Evolutionary conservation across 2,329 filamentous ascomycete genomes (phyloP).

Genomic region (Sarocladium oryzae): DNA sequence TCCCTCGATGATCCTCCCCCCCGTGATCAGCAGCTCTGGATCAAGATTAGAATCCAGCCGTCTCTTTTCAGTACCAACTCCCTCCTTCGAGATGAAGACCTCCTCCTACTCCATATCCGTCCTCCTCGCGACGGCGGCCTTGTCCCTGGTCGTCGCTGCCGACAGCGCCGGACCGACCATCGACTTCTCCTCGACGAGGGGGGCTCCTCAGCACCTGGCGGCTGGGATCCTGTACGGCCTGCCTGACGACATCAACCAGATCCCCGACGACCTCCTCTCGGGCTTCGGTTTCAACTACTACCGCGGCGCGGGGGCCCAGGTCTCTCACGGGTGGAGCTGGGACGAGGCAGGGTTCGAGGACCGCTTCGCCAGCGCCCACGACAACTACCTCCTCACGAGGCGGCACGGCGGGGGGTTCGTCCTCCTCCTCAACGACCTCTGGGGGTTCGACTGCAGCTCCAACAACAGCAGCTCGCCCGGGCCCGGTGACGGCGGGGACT

Average conservation of each 20-base stretch:
- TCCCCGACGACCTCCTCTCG: slow-evolving; percentile 5
- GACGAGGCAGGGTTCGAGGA: neutral
- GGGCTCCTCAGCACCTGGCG: neutral
- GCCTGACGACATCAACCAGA: neutral
- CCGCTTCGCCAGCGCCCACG: slow-evolving; percentile 5
- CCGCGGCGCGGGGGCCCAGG: slow-evolving; percentile 6
- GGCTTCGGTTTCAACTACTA: slow-evolving; percentile 5
- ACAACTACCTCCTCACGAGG: slow-evolving; percentile 7
- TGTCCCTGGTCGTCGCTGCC: neutral
- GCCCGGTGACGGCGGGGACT: slow-evolving; percentile 11
- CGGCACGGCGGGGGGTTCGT: slow-evolving; percentile 8
- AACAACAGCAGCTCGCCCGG: slow-evolving; percentile 7
- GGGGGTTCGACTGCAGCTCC: slow-evolving; percentile 10
- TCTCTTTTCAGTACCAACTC: too few species aligned
- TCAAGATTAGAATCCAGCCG: too few species aligned
- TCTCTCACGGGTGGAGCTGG: slow-evolving; percentile 5
- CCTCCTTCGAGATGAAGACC: too few species aligned
- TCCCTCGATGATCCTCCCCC: too few species aligned
- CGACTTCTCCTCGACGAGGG: neutral
- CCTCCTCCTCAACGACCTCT: slow-evolving; percentile 11
- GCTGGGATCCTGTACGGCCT: slow-evolving; percentile 1
- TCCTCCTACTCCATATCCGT: too few species aligned
- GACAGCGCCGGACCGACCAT: neutral
- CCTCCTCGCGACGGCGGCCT: too few species aligned
- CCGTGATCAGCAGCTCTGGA: too few species aligned